Conservation (phyloP, 208 protist genomes). For the Leishmania tropica region DNA sequence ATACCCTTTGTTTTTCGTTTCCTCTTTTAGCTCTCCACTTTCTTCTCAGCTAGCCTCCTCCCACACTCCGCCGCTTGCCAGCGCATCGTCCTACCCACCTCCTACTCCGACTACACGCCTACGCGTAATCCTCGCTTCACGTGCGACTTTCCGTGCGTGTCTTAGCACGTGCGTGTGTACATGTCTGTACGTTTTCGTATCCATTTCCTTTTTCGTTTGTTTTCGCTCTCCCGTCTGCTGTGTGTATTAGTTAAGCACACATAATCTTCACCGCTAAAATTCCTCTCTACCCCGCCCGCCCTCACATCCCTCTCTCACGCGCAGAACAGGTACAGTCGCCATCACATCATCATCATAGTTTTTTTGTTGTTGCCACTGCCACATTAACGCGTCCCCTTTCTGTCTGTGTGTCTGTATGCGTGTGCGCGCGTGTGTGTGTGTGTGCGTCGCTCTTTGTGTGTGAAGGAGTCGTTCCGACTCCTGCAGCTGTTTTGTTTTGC, state of each 20-base stretch:
- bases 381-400: background rate
- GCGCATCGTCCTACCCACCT: background rate
- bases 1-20: background rate
- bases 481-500: background rate
- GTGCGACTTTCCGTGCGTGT: background rate
- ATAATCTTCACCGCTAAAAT: background rate
- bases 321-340: background rate
- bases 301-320: background rate
- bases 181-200: background rate
- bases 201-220: background rate
- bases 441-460: background rate
- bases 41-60: background rate
- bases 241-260: slow-evolving; percentile 11
- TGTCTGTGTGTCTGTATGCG: background rate
- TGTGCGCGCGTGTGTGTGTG: background rate
- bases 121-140: background rate
- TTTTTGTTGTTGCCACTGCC: background rate
- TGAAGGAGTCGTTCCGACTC: background rate
- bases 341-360: background rate
- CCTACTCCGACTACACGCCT: background rate
- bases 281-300: background rate
- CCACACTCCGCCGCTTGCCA: background rate
- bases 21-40: background rate
- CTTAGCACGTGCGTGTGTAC: background rate
- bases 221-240: background rate